Evolutionary conservation across 176 grass and related monocot genomes (phyloP).

Genomic region (Oryza meridionalis): DNA sequence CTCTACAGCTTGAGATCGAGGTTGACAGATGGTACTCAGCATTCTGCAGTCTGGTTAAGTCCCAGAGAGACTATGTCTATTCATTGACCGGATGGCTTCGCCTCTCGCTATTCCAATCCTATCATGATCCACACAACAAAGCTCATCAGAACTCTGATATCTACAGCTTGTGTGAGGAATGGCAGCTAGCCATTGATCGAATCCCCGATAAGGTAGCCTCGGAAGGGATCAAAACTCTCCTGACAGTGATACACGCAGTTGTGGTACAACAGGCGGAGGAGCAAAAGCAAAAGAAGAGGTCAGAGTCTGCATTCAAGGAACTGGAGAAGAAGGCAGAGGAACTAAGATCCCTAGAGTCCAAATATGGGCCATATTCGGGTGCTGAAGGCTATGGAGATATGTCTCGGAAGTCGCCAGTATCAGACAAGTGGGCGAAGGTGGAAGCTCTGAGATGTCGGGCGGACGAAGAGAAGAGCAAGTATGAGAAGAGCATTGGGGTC

Average conservation of each 20-base stretch:
- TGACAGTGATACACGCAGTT: constrained; percentile 75
- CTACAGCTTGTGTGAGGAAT: constrained; percentile 87
- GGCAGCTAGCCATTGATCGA: constrained; percentile 90
- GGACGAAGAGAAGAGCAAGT: constrained; percentile 95
- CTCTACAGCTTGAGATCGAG: constrained; percentile 89
- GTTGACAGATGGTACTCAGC: constrained; percentile 91
- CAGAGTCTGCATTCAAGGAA: constrained; percentile 78
- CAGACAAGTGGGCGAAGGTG: constrained; percentile 77
- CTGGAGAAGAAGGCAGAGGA: constrained; percentile 84
- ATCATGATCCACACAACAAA: constrained; percentile 64
- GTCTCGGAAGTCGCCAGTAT: constrained; percentile 38
- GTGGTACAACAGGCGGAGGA: constrained; percentile 87
- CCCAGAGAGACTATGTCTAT: constrained; percentile 88
- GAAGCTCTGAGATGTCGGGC: constrained; percentile 69
- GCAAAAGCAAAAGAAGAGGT: constrained; percentile 86
- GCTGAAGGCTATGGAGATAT: constrained; percentile 47
- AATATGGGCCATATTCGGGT: constrained; percentile 48
- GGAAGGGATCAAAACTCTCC: constrained; percentile 93
- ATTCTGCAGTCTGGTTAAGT: constrained; percentile 86
- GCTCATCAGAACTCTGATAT: constrained; percentile 72
- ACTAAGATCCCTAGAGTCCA: constrained; percentile 68
- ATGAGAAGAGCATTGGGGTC: constrained; percentile 84
- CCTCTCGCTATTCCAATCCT: constrained; percentile 81
- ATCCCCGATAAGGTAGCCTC: constrained; percentile 96
- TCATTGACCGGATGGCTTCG: constrained; percentile 93